These are phyloP conservation scores for Geotrichum aggregatum DNA, from an alignment of 1,139 yeast genomes.

Conservation along the genomic window DNA sequence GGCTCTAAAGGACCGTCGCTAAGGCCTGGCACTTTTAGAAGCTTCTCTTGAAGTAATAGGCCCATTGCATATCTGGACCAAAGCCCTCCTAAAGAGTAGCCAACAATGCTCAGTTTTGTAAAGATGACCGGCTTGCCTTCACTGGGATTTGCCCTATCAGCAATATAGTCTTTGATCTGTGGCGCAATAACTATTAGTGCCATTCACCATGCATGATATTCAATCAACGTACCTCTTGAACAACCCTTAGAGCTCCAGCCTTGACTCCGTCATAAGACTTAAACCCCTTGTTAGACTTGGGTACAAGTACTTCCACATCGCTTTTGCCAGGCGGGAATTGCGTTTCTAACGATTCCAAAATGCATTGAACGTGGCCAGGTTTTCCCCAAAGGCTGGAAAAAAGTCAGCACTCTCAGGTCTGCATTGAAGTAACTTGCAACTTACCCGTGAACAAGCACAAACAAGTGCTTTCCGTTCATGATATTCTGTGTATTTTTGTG, in stretches of 20 bases:
- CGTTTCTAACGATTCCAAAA: constrained; percentile 51
- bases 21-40: constrained; percentile 10
- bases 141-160: constrained; percentile 3
- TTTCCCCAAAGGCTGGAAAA: constrained; percentile 68
- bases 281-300: constrained; percentile 67
- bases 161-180: constrained; percentile 10
- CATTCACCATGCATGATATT: constrained; percentile 8
- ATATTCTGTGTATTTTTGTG: not conserved
- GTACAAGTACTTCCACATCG: constrained; percentile 54
- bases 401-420: not conserved
- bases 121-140: constrained; percentile 24
- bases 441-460: constrained; percentile 75
- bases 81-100: constrained; percentile 55
- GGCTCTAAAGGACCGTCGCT: constrained; percentile 16
- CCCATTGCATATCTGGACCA: constrained; percentile 67
- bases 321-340: constrained; percentile 40
- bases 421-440: constrained; percentile 24
- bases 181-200: not conserved
- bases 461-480: constrained; percentile 47
- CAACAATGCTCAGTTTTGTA: constrained; percentile 46
- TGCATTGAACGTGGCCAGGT: constrained; percentile 63
- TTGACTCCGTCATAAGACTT: constrained; percentile 83
- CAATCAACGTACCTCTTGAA: constrained; percentile 53
- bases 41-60: not conserved
- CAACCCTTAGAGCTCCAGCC: constrained; percentile 63